Base-by-base conservation (phyloP, 2,329 filamentous ascomycete species). In the Phialophora chinensis region DNA sequence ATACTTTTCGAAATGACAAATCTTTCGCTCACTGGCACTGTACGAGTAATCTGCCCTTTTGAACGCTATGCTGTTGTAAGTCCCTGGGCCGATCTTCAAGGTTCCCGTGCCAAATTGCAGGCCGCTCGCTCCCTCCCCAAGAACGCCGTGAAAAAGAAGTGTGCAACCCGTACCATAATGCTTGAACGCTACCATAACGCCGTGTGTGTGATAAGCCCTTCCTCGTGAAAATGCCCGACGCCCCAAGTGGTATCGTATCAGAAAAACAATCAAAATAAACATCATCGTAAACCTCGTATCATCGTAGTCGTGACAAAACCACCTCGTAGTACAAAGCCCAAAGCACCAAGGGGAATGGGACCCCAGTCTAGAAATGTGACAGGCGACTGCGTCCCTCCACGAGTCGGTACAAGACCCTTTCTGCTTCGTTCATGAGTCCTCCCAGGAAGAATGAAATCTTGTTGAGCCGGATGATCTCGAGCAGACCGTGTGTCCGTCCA, bases 371-470 rank as follows among this genome's bases (percentile, higher is more conserved):
- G 58, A 76, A 77, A 60, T 72, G 71, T 69, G 72, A 73, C 65
- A 75, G 67, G 44, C 69, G 65, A 67, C 72, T 73, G 55, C 70
- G 66, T 60, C 71, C 70, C 62, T 77, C 75, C 20, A 71, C 71
- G 25, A 78, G 71, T 58, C 75, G 72, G 62, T 69, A 72, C 59
- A 78, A 66, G 12, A 77, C 76, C 54, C 71, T 63, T 58, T 76
- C 73, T 17, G 73, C 76, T 67, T 78, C 75, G 60, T 76, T 76
- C 71, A 78, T 71, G n/a, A 77, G 70, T 7, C 76, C 77, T n/a
- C 75, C 75, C 50, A 75, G 67, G 44, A 71, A 63, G 14, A 69
- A 59, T 35, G 66, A 63, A 53, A 77, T 69, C 58, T 74, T 73
- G 35, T 70, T 67, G 17, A 70, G 60, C n/a, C 75, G 73, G 42